Conservation (phyloP, 2,329 filamentous ascomycete species). For the Aspergillus proliferans region DNA sequence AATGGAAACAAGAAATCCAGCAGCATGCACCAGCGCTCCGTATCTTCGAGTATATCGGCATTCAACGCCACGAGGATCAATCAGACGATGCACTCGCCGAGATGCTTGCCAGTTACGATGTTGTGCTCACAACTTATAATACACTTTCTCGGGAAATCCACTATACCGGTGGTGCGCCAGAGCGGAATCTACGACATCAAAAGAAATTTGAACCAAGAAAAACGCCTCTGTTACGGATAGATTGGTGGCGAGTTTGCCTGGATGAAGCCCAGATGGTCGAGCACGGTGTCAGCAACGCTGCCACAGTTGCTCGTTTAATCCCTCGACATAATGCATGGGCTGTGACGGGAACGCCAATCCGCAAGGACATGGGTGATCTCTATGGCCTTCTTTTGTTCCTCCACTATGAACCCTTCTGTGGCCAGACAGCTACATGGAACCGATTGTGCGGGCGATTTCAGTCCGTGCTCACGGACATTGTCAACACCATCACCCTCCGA, state of each 20-base stretch:
- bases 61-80: constrained; percentile 33
- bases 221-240: constrained; percentile 73
- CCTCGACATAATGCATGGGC: constrained; percentile 86
- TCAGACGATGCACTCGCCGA: constrained; percentile 40
- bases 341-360: constrained; percentile 83
- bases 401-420: constrained; percentile 68
- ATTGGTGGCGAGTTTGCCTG: constrained; percentile 77
- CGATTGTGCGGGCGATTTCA: constrained; percentile 58
- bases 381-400: constrained; percentile 77
- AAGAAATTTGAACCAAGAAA: constrained; percentile 60
- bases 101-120: constrained; percentile 45
- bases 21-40: constrained; percentile 52
- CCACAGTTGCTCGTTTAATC: constrained; percentile 70
- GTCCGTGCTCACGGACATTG: constrained; percentile 60
- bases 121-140: constrained; percentile 59
- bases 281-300: constrained; percentile 76
- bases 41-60: constrained; percentile 53
- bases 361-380: constrained; percentile 71
- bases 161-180: constrained; percentile 63
- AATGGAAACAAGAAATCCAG: constrained; percentile 57
- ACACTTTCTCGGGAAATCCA: constrained; percentile 76
- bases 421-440: constrained; percentile 60
- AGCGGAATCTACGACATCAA: constrained; percentile 60
- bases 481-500: constrained; percentile 66
- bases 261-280: constrained; percentile 84